Percentiles rank a stretch among this genome's conserved stretches.
phyloP scores from a whole-genome alignment of 176 grass and related monocot species.

The Neostapfia colusana region DNA sequence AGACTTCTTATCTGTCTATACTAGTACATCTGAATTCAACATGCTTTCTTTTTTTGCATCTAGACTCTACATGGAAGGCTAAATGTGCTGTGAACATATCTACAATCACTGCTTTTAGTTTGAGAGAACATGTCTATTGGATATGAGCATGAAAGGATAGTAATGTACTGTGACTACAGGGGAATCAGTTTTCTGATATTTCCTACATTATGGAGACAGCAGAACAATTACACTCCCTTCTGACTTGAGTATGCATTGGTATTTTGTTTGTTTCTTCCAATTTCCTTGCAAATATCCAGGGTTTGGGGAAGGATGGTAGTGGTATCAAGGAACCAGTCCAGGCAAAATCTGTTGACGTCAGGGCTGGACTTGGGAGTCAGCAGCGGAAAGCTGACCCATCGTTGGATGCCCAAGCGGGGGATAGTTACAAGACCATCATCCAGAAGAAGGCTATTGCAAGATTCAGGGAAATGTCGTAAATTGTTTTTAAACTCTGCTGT shows the following conservation, averaged over 20 bases:
- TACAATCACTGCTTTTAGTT: neutral
- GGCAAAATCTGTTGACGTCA: slow-evolving; percentile 74
- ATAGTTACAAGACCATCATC: slow-evolving; percentile 94
- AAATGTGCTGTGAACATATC: neutral
- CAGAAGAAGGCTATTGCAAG: slow-evolving; percentile 97
- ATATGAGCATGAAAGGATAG: slow-evolving; percentile 13
- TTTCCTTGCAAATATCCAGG: slow-evolving; percentile 62
- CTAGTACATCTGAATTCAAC: neutral
- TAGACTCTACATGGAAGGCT: neutral
- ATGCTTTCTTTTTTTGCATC: neutral
- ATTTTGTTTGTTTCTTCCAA: slow-evolving; percentile 48
- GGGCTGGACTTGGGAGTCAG: slow-evolving; percentile 81
- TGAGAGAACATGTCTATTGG: neutral
- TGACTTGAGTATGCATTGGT: slow-evolving; percentile 44
- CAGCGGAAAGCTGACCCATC: slow-evolving; percentile 59
- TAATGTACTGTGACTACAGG: neutral
- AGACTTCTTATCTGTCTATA: neutral
- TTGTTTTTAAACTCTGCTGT: slow-evolving; percentile 4
- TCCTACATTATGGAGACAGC: slow-evolving; percentile 29
- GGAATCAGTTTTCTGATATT: slow-evolving; percentile 16
- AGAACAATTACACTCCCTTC: slow-evolving; percentile 10
- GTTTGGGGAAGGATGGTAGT: slow-evolving; percentile 86
- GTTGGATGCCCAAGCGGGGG: slow-evolving; percentile 78
- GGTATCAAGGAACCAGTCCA: slow-evolving; percentile 97
- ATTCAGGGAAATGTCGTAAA: slow-evolving; percentile 82